Evolutionary conservation across 495 filamentous ascomycete species (phyloP).

Genomic region (Bombardia bombarda): DNA sequence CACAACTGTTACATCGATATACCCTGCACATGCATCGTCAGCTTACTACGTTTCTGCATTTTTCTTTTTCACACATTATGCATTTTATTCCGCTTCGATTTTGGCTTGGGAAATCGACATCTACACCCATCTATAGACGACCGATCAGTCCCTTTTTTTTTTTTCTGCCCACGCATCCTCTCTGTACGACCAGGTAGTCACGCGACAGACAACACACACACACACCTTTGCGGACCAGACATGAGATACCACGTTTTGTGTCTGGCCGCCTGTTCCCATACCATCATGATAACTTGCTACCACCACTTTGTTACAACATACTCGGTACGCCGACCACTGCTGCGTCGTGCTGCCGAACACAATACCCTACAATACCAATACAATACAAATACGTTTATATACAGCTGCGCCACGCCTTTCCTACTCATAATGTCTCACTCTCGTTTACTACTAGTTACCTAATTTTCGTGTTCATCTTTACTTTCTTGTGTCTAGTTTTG

Average conservation of each 20-base stretch:
- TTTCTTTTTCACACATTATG: neutral
- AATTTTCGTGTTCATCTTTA: too few species aligned
- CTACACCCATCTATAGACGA: neutral
- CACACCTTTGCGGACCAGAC: neutral
- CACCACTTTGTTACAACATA: neutral
- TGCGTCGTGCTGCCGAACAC: neutral
- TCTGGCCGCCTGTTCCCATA: neutral
- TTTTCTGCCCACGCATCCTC: neutral
- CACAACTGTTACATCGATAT: constrained; percentile 9
- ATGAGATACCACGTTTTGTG: neutral
- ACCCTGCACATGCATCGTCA: constrained; percentile 13
- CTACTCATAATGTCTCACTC: neutral
- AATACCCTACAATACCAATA: neutral
- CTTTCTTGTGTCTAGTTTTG: too few species aligned
- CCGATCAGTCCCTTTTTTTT: too few species aligned
- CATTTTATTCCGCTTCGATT: neutral
- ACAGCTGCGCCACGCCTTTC: too few species aligned
- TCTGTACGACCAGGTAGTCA: neutral
- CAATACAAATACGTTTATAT: neutral
- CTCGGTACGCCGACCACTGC: neutral
- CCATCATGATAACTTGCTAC: neutral
- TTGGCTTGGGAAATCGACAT: too few species aligned
- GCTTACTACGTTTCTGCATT: neutral
- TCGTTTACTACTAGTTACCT: neutral
- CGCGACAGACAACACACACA: neutral